Evolutionary conservation across 2,329 filamentous ascomycete genomes (phyloP), one percentile per base, ranked within the genome.

Genomic region (Lojkania enalia): DNA sequence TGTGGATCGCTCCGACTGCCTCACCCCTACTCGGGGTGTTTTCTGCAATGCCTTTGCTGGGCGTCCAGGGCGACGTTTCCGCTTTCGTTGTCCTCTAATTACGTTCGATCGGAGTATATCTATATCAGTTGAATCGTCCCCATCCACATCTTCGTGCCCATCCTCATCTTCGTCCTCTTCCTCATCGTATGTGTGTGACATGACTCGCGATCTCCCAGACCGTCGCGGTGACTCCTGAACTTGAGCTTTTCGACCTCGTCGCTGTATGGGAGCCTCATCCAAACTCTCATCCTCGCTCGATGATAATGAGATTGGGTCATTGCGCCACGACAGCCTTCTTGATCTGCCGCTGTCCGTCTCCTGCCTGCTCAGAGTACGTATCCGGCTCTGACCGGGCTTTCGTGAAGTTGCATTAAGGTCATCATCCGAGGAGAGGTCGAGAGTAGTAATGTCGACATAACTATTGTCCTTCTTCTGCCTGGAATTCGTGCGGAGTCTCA

Each of bases 1-100:
- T 4, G 73, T 77, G 2, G 72, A 56, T 13, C 76, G 69, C 27
- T 69, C 72, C 14, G 74, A 77, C 30, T 75, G 72, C 12, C 76
- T 66, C 29, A 68, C 62, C 20, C 65, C 65, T 2, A 41, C 41
- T 23, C 61, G 60, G 5, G 38, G 52, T 1, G 48, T 33, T 37
- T 61, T 61, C 35, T 63, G 16, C 25, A n/a, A n/a, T 27, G 25
- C 25, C 7, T 9, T 9, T n/a, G 25, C 7, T 11, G 33, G 33
- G 16, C 30, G 9, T 6, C 14, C 16, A 6, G 30, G 7, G 27
- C 44, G 49, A 13, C 63, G 60, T 52, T 71, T 74, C 18, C 73
- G 69, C 51, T 71, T 73, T n/a, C 65, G 63, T 4, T 49, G 38
- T 4, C 56, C 44, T 11, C 60, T 60, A 2, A 66, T 35, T 4